A percentile compares a stretch with the other conserved stretches of the same genome.
Conservation (phyloP, 2,329 filamentous ascomycete species). For the Cladosporium sp. region DNA sequence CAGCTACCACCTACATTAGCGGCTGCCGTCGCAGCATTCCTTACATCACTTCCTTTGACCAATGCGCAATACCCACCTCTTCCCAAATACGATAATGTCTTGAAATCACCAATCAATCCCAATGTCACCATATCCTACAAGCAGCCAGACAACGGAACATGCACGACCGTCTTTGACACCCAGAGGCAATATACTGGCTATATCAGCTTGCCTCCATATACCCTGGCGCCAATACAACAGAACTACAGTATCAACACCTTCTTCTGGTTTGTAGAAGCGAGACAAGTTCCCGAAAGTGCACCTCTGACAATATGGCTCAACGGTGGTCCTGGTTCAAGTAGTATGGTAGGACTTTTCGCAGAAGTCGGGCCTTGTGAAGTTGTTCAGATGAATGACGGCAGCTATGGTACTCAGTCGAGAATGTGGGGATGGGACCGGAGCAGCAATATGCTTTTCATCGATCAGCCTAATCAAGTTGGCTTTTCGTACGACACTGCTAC, state of each 20-base stretch:
- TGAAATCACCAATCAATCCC: constrained; percentile 58
- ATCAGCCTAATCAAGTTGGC: constrained; percentile 65
- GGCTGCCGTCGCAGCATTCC: constrained; percentile 20
- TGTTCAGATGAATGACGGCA: constrained; percentile 39
- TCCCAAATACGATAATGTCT: constrained; percentile 45
- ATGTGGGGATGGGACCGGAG: constrained; percentile 64
- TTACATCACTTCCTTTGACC: constrained; percentile 8
- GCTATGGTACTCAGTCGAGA: constrained; percentile 41
- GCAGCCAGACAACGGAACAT: constrained; percentile 55
- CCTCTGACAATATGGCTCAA: constrained; percentile 63
- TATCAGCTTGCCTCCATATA: constrained; percentile 53
- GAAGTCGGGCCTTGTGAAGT: constrained; percentile 52
- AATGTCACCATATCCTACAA: constrained; percentile 67
- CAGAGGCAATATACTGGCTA: constrained; percentile 71
- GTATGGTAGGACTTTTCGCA: constrained; percentile 60
- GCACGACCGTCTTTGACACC: constrained; percentile 58
- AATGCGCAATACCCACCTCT: constrained; percentile 38
- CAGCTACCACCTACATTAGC: constrained; percentile 25
- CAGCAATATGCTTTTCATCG: constrained; percentile 57
- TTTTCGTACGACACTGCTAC: constrained; percentile 63
- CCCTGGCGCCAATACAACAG: constrained; percentile 45
- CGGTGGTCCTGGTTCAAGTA: constrained; percentile 62
- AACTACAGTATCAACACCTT: constrained; percentile 59
- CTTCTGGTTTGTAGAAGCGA: constrained; percentile 62
- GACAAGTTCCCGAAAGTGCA: constrained; percentile 44